Evolutionary conservation across 2,329 filamentous ascomycete species (phyloP), one percentile per base, ranked within the genome.

Genomic region (Trichoderma cornu-damae): DNA sequence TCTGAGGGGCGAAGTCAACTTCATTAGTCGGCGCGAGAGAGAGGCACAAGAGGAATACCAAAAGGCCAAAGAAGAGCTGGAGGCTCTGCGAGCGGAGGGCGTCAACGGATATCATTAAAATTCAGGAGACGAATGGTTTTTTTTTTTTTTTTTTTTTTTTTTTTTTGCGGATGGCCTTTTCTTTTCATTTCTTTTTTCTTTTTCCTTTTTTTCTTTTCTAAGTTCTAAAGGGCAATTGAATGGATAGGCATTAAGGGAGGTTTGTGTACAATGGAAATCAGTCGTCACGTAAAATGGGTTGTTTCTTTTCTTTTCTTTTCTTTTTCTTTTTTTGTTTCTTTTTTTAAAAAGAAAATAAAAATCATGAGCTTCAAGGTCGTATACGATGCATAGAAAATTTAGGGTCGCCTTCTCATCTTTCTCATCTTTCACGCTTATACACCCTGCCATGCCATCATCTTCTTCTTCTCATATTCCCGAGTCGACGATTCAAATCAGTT

Each of bases 41-140:
- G 90, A 96, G 73, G 91, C 90, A 6, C 94, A 99, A 73, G 91
- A 96, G 62, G 70, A 87, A 66, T 99, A 94, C 69, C 82, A 89
- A 64, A 77, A 75, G 62, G 82, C 85, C 59, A 90, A 82, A 72
- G 89, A 91, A 46, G 94, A 97, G 77, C 71, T 96, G 63, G 83
- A 86, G 47, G 76, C 73, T 54, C 73, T 96, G 63, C 70, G 67
- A 61, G 63, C 63, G 50, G 66, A 62, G 11, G 64, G 62, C 30
- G 62, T 68, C 46, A 72, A 73, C 54, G 75, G 76, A 34, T 71
- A 73, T 65, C 70, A 74, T 60, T 77, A 63, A 59, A n/a, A n/a
- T n/a, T 48, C 32, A n/a, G 51, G 51, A 46, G 24, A 48, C 44
- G 2, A 57, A 32, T 37, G 9, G 7, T 14, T 14, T 37, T 47